Percentiles rank a stretch among this genome's conserved stretches.
phyloP scores from a whole-genome alignment of 768 basidiomycete species.

The Boletus sp. region DNA sequence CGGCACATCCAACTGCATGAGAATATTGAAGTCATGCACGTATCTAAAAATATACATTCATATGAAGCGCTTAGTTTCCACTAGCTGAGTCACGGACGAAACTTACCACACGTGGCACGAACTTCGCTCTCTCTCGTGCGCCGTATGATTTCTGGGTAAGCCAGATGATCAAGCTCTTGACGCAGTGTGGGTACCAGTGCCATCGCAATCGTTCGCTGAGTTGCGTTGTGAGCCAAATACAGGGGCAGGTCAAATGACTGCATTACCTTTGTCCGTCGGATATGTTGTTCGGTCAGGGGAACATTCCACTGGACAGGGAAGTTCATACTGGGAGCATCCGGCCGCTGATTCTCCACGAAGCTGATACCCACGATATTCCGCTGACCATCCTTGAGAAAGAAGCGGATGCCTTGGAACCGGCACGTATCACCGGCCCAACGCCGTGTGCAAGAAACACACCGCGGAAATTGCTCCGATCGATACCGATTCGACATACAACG shows the following conservation, averaged over 20 bases:
- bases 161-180: slow-evolving; percentile 62
- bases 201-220: slow-evolving; percentile 63
- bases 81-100: background rate
- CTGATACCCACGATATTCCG: slow-evolving; percentile 62
- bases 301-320: slow-evolving; percentile 69
- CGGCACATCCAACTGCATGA: slow-evolving; percentile 89
- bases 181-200: slow-evolving; percentile 67
- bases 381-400: slow-evolving; percentile 63
- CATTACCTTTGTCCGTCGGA: slow-evolving; percentile 60
- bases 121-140: slow-evolving; percentile 79
- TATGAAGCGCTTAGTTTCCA: slow-evolving; percentile 9
- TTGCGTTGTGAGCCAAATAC: slow-evolving; percentile 11
- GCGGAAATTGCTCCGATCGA: slow-evolving; percentile 67
- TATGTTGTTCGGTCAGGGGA: slow-evolving; percentile 46
- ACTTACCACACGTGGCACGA: slow-evolving; percentile 80
- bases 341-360: slow-evolving; percentile 63
- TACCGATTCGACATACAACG: slow-evolving; percentile 86
- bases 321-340: slow-evolving; percentile 58
- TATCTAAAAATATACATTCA: slow-evolving; percentile 52
- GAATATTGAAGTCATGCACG: slow-evolving; percentile 92
- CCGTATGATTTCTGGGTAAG: slow-evolving; percentile 56
- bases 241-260: background rate
- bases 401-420: slow-evolving; percentile 82
- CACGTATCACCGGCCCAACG: slow-evolving; percentile 89
- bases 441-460: slow-evolving; percentile 81